Evolutionary conservation across 805 yeast species (phyloP).

Genomic region (Saccharomycopsis fibuligera): DNA sequence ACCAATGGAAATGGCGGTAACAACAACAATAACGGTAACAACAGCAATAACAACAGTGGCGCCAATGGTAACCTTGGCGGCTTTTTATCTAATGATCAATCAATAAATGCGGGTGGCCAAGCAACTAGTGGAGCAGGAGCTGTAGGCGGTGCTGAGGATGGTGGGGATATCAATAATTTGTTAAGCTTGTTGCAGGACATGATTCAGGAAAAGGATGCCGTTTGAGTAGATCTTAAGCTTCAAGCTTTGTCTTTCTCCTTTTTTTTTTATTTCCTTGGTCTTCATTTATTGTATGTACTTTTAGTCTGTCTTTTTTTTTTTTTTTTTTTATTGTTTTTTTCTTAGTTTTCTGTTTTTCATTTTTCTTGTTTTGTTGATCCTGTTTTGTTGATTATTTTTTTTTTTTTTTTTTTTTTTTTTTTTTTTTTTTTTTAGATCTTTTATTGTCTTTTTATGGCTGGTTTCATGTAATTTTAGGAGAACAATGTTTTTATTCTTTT

Average conservation of each 20-base stretch:
- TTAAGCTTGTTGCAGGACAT: slow-evolving; percentile 18
- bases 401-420: too few species aligned
- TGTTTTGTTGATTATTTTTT: too few species aligned
- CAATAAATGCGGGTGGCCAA: slow-evolving; percentile 1
- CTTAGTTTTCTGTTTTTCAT: neutral
- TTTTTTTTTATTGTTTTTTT: too few species aligned
- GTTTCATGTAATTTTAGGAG: too few species aligned
- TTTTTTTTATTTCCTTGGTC: too few species aligned
- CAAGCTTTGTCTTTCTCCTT: neutral
- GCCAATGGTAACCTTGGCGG: neutral
- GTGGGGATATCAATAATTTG: slow-evolving; percentile 18
- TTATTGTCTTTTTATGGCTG: neutral
- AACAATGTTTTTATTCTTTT: too few species aligned
- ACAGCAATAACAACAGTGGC: neutral
- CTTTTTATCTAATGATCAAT: too few species aligned
- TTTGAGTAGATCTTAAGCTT: neutral
- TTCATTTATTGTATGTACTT: too few species aligned
- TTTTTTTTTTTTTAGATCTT: neutral
- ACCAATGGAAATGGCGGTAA: neutral
- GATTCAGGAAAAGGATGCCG: slow-evolving; percentile 19
- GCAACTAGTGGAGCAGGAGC: neutral
- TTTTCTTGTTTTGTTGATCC: neutral
- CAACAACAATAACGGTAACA: neutral
- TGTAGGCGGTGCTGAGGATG: slow-evolving; percentile 3
- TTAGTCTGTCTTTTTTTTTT: too few species aligned